A percentile compares a stretch with the other conserved stretches of the same genome.
These are phyloP conservation scores for Schizophyllum commune DNA, from an alignment of 1,284 basidiomycete species.

Conservation along the genomic window DNA sequence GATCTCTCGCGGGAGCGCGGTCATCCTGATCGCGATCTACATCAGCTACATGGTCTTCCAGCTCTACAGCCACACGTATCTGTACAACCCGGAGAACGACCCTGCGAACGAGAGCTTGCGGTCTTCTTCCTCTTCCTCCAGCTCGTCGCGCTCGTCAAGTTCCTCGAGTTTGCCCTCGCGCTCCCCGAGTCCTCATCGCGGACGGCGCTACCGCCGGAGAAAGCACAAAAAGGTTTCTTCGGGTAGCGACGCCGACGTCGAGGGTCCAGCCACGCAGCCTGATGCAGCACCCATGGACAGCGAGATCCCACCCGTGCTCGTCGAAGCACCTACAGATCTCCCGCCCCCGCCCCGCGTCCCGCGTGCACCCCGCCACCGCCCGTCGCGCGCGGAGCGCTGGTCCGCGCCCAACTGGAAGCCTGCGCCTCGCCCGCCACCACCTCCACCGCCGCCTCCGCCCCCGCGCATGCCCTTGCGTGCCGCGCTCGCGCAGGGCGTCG, in stretches of 20 bases:
- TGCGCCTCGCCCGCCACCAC: too few relatives aligned
- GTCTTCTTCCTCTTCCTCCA: background rate
- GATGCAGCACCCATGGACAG: background rate
- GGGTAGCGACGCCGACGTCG: too few relatives aligned
- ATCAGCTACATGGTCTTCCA: slow-evolving; percentile 74
- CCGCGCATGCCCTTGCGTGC: background rate
- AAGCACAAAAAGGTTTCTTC: too few relatives aligned
- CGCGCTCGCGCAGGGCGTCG: background rate
- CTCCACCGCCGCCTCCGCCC: too few relatives aligned
- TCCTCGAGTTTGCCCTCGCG: background rate
- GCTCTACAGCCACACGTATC: slow-evolving; percentile 71
- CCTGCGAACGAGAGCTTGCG: background rate
- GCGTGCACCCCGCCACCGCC: background rate
- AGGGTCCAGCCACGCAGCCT: background rate
- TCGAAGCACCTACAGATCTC: background rate
- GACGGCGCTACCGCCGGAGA: too few relatives aligned
- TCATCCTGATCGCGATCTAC: slow-evolving; percentile 78
- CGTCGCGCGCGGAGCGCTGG: background rate
- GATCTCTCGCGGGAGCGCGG: slow-evolving; percentile 42
- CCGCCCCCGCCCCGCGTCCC: background rate
- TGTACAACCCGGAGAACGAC: slow-evolving; percentile 39
- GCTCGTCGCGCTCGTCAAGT: background rate
- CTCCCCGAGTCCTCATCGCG: background rate
- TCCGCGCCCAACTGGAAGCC: background rate
- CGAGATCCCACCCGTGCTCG: background rate